Evolutionary conservation across 192 early-diverging fungal species (phyloP).

Genomic region (Coemansia furcata): DNA sequence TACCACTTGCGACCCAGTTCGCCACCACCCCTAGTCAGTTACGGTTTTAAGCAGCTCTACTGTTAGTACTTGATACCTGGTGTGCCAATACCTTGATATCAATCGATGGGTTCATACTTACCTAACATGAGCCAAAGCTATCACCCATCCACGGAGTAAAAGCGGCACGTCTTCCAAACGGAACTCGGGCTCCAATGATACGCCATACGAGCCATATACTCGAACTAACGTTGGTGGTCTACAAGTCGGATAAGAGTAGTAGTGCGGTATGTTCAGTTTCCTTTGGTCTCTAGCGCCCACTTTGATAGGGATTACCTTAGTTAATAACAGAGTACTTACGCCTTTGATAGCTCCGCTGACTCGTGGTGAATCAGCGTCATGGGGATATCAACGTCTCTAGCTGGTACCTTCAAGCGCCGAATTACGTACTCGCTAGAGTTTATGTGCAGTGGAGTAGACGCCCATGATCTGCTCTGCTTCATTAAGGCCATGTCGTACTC

Average conservation of each 20-base stretch:
- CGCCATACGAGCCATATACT: slow-evolving; percentile 81
- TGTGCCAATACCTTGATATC: not conserved
- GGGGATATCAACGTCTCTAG: slow-evolving; percentile 54
- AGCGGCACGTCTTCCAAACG: slow-evolving; percentile 72
- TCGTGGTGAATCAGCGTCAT: slow-evolving; percentile 65
- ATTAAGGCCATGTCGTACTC: slow-evolving; percentile 63
- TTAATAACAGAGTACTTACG: slow-evolving; percentile 1
- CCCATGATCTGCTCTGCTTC: slow-evolving; percentile 24
- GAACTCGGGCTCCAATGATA: slow-evolving; percentile 73
- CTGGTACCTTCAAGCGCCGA: slow-evolving; percentile 21
- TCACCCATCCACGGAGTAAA: slow-evolving; percentile 75
- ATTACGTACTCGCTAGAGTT: slow-evolving; percentile 22
- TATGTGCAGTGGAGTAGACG: slow-evolving; percentile 32
- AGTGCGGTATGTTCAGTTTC: not conserved
- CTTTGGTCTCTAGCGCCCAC: not conserved
- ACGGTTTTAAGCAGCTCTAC: not conserved
- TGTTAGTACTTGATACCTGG: not conserved
- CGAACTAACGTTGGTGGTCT: slow-evolving; percentile 60
- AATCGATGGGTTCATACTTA: slow-evolving; percentile 4
- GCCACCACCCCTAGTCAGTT: slow-evolving; percentile 62
- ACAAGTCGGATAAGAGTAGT: not conserved
- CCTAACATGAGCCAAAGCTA: slow-evolving; percentile 77
- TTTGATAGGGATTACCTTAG: not conserved
- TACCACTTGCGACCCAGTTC: slow-evolving; percentile 82
- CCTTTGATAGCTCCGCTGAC: slow-evolving; percentile 10